Base-by-base conservation (phyloP, 1,284 basidiomycete genomes). In the Heterobasidion occidentale region DNA sequence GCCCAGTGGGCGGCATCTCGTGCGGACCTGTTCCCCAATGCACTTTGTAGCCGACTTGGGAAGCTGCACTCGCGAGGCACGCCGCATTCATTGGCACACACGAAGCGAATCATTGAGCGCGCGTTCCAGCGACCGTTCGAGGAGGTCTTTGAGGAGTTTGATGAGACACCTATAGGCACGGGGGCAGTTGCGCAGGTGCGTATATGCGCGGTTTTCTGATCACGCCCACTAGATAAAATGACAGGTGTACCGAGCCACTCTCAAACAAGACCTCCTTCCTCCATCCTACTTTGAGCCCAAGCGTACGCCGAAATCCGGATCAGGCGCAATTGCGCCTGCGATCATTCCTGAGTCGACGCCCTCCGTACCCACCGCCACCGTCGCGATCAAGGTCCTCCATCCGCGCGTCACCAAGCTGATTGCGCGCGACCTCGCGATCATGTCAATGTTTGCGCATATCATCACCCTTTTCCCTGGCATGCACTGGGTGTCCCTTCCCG, bases 1-100 rank as follows among this genome's bases (percentile, higher is more conserved):
- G 92, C 93, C 1, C 97, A 99, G 80, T 99, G 97, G 97, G 97
- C 97, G 1, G 97, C 91, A 6, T 95, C 94, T 34, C 83, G 97
- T 54, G 88, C 90, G 50, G 97, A 99, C 70, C 76, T 99, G 6
- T 99, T 99, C 73, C 93, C 97, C 1, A 78, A 87, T n/a, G 72
- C 84, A n/a, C 82, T 99, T 5, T 99, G 97, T 70, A 80, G 90
- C 57, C 81, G 83, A 60, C 79, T 99, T 64, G 92, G 92, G 51
- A 83, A 86, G 56, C 76, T 98, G 14, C 97, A 99, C 68, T 98
- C 95, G 2, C 89, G 84, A 62, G 94, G 89, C 57, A 88, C 83
- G 61, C 86, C 92, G 0, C 97, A 99, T 72, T 76, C 87, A 1
- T 73, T 98, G 59, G 65, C 68, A 19, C 88, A 98, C 69, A 99